A percentile compares a stretch with the other conserved stretches of the same genome.
Evolutionary conservation across 192 early-diverging fungal species (phyloP).

Genomic region (Podila clonocystis): DNA sequence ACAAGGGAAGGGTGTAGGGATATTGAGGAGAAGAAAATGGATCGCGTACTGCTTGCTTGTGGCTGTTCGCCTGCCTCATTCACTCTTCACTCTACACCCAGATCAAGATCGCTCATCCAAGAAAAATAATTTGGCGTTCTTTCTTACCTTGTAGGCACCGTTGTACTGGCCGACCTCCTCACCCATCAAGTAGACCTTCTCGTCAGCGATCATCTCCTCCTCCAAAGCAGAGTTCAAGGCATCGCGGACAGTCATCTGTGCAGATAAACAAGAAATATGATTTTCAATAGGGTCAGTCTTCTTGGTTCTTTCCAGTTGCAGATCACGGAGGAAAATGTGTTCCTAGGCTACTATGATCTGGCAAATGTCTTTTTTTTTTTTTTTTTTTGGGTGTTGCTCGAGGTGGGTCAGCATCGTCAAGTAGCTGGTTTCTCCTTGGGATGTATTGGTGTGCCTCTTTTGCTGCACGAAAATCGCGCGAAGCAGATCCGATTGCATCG

Average conservation of each 20-base stretch:
- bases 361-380: no score
- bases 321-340: neutral
- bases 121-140: neutral
- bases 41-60: no score
- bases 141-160: slow-evolving; percentile 96
- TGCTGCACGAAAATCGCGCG: no score
- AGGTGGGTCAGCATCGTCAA: no score
- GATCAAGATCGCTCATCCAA: neutral
- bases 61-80: no score
- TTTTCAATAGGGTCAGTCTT: neutral
- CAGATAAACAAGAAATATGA: slow-evolving; percentile 17
- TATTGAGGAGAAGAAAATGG: no score
- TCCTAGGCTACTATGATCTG: no score
- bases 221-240: slow-evolving; percentile 97
- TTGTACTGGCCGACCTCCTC: slow-evolving; percentile 99
- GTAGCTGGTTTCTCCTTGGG: no score
- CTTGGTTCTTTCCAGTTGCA: neutral
- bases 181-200: slow-evolving; percentile 92
- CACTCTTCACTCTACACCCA: neutral
- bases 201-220: slow-evolving; percentile 94
- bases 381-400: no score
- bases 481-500: no score
- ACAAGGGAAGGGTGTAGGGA: no score
- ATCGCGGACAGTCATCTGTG: slow-evolving; percentile 94
- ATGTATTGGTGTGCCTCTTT: no score